Evolutionary conservation across 2,329 filamentous ascomycete genomes (phyloP), one percentile per base, ranked within the genome.

Genomic region (Pleomassaria siparia): DNA sequence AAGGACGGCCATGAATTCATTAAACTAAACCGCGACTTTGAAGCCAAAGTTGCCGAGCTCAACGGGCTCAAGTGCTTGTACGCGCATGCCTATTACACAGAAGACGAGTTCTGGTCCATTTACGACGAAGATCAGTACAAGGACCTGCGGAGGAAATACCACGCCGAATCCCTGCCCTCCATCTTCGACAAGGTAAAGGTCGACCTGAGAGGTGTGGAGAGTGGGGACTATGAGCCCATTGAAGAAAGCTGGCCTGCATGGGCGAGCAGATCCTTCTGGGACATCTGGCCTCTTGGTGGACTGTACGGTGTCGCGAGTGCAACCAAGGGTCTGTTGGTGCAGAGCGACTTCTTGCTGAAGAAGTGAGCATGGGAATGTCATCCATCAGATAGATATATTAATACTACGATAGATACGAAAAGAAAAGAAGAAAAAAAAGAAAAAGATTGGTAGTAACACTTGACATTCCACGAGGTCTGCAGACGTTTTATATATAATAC

Each of bases 61-160:
- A 83, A 84, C 37, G 89, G 89, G 8, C 82, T 86, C 75, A 94
- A 92, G 74, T 92, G 88, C 85, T 76, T 92, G 15, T 94, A 94
- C 69, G 88, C 89, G 4, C 87, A 91, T 65, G 87, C 88, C 0
- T 94, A 89, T 73, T 92, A 92, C 67, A 77, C 80, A 22, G 80
- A 86, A 62, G 71, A 76, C 0, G 81, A 86, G 61, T 89, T 88
- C 65, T 87, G 84, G 84, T 59, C 70, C 25, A 74, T 83, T 45
- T 87, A 87, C 64, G 74, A 80, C 40, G 67, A 73, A 30, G 60
- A 62, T 16, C 81, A 78, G 78, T 89, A 89, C 66, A 78, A 86
- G 39, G 74, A 60, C 1, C 71, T 89, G 55, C 72, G 86, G 20
- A 49, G 64, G 25, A 86, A 85, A 64, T 89, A 87, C 69, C 64